A percentile compares a stretch with the other conserved stretches of the same genome.
These are phyloP conservation scores for Penicillium paxilli DNA, from an alignment of 495 filamentous ascomycete genomes.

Conservation along the genomic window DNA sequence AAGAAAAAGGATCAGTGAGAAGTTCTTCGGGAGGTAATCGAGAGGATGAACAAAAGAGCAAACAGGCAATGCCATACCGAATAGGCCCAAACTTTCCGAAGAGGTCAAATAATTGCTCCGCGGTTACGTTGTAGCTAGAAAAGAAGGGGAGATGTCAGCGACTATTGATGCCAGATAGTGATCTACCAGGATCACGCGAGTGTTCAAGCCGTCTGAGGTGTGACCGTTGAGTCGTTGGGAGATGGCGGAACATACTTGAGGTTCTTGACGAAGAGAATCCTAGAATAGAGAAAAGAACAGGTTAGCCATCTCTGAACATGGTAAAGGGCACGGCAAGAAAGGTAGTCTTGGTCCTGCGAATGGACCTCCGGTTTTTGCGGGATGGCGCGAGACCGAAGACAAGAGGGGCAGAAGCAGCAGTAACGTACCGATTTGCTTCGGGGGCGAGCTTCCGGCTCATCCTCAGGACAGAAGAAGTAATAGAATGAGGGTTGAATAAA, in stretches of 20 bases:
- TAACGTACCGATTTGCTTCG: constrained; percentile 87
- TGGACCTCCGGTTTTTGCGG: constrained; percentile 7
- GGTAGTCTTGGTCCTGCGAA: neutral
- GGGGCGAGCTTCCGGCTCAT: constrained; percentile 80
- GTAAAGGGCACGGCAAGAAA: neutral
- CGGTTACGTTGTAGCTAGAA: constrained; percentile 89
- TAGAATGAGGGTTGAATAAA: constrained; percentile 8
- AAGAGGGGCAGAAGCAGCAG: constrained; percentile 36
- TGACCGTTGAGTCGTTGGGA: constrained; percentile 2
- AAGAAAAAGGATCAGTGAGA: constrained; percentile 28
- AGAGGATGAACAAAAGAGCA: neutral
- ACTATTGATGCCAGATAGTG: too few species aligned
- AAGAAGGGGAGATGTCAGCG: neutral
- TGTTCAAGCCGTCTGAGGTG: constrained; percentile 2
- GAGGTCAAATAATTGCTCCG: constrained; percentile 91
- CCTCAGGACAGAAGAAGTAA: constrained; percentile 33
- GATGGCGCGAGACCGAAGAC: constrained; percentile 5
- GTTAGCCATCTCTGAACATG: neutral
- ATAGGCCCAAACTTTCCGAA: constrained; percentile 94
- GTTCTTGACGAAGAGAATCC: constrained; percentile 98
- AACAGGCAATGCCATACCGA: constrained; percentile 59
- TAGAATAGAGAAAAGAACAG: constrained; percentile 25
- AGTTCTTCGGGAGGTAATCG: neutral
- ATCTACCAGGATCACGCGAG: neutral
- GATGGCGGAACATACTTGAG: constrained; percentile 64